These are phyloP conservation scores for Coniella vitis DNA, from an alignment of 2,329 filamentous ascomycete species.

Conservation along the genomic window DNA sequence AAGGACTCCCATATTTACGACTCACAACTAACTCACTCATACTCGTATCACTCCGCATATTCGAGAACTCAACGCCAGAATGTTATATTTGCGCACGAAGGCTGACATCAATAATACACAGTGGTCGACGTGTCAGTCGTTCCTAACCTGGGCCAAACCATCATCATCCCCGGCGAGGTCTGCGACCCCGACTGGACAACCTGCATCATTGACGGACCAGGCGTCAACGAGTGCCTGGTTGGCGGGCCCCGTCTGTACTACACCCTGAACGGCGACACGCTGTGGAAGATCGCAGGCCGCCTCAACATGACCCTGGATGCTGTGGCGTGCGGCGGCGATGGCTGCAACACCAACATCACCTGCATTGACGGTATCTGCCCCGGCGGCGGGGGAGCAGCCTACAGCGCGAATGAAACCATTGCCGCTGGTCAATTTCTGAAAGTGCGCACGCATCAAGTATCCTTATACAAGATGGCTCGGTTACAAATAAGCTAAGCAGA, in stretches of 20 bases:
- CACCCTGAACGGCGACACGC: background rate
- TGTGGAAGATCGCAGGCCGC: background rate
- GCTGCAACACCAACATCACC: background rate
- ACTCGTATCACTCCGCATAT: too few relatives aligned
- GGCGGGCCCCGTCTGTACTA: background rate
- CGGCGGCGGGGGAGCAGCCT: too few relatives aligned
- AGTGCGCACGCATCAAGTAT: too few relatives aligned
- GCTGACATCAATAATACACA: too few relatives aligned
- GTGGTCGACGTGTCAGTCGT: background rate
- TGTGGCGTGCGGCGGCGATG: background rate
- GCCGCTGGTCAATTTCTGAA: background rate
- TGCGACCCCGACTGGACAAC: background rate
- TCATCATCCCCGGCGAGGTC: background rate
- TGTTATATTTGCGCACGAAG: too few relatives aligned
- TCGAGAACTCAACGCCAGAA: too few relatives aligned
- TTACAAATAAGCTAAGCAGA: background rate
- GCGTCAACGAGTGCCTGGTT: background rate
- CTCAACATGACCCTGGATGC: background rate
- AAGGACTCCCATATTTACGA: too few relatives aligned
- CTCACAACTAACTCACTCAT: too few relatives aligned
- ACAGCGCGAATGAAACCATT: too few relatives aligned
- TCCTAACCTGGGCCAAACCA: background rate
- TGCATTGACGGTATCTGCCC: too few relatives aligned
- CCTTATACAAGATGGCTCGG: too few relatives aligned
- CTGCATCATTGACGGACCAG: background rate